Evolutionary conservation across 2,329 filamentous ascomycete genomes (phyloP), one percentile per base, ranked within the genome.

Genomic region (Fusarium tupiense): DNA sequence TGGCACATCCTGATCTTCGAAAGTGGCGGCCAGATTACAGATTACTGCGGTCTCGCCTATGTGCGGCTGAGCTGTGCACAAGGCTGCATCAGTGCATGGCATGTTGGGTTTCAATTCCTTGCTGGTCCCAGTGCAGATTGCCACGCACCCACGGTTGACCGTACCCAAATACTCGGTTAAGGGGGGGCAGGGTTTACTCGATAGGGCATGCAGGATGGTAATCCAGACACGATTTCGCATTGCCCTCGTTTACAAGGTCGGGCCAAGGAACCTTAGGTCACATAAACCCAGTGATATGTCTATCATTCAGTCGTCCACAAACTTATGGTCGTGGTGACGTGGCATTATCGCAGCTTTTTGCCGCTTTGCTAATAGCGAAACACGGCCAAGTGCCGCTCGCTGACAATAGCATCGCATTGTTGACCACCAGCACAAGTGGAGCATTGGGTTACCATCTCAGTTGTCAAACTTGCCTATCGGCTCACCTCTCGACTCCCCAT

Each of bases 91-190:
- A 26, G 31, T 53, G 49, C n/a, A 62, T 65, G 59, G 59, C 53
- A 40, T 62, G 52, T 65, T 59, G 47, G 67, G 64, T 69, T 58
- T 72, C 69, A 76, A 73, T 61, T 72, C 63, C 46, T 70, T 64
- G 47, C 66, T 52, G 58, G 56, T 66, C 65, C 59, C 50, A 67
- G 58, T 69, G 69, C 59, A 65, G 47, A 69, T 76, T 77, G 69
- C 69, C 60, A 70, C 54, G 38, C 60, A 70, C 66, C 64, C 66
- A 77, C 70, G 58, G 58, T 70, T 60, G 58, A 63, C 70, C 43
- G 60, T 61, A 75, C 73, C 76, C 76, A 77, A 66, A 69, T 72
- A 74, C 69, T 78, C 75, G 76, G 76, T 74, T 77, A 73, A 73
- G 71, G 73, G 70, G 67, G 72, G 60, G 50, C 69, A 72, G 74